Evolutionary conservation across 2,329 filamentous ascomycete species (phyloP).

Genomic region (Aureobasidium sp.): DNA sequence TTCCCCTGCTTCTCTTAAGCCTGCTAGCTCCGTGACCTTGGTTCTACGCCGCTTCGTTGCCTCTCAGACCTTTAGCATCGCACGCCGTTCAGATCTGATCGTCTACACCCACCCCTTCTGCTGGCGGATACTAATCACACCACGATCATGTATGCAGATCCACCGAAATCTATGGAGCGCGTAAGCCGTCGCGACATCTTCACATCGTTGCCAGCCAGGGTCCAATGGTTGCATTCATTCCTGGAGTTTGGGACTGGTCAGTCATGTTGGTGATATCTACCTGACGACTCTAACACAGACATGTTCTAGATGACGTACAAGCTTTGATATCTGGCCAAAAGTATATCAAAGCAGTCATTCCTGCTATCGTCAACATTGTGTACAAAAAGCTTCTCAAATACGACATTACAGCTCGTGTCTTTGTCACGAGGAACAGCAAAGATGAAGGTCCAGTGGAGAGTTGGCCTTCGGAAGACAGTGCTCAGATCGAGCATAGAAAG

Average conservation of each 20-base stretch:
- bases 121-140: neutral
- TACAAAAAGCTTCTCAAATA: constrained; percentile 75
- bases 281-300: constrained; percentile 16
- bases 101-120: neutral
- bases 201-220: constrained; percentile 60
- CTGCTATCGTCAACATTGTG: constrained; percentile 75
- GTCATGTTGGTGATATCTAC: neutral
- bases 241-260: constrained; percentile 54
- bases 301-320: constrained; percentile 59
- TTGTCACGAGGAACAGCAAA: constrained; percentile 54
- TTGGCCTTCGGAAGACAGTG: constrained; percentile 58
- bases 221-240: constrained; percentile 68
- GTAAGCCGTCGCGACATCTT: constrained; percentile 66
- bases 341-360: constrained; percentile 76
- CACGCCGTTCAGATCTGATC: constrained; percentile 4
- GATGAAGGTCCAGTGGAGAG: constrained; percentile 62
- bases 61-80: neutral
- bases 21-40: neutral
- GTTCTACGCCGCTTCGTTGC: constrained; percentile 5
- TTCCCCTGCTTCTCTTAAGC: neutral
- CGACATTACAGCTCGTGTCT: constrained; percentile 74
- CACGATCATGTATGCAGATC: constrained; percentile 9
- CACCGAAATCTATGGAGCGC: constrained; percentile 42
- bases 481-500: constrained; percentile 70
- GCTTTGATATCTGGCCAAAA: constrained; percentile 62